Percentiles rank a stretch among this genome's conserved stretches.
phyloP scores from a whole-genome alignment of 2,329 filamentous ascomycete species.

The Alternaria infectoria region DNA sequence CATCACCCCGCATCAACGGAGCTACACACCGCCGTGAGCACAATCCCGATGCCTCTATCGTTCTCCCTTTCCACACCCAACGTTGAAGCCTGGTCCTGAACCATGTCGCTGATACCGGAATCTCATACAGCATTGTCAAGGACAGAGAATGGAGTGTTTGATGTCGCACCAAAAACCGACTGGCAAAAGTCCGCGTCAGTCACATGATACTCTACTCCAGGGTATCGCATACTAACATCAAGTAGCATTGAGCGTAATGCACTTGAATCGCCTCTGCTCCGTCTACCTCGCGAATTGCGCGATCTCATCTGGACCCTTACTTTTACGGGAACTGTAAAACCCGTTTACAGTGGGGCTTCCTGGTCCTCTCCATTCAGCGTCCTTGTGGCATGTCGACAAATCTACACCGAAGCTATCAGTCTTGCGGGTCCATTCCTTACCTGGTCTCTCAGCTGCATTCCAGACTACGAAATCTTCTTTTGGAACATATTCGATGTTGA shows the following conservation, averaged over 20 bases:
- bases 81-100: background rate
- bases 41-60: background rate
- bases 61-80: background rate
- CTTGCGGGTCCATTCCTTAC: background rate
- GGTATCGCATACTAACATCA: background rate
- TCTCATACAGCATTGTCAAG: background rate
- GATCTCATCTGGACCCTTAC: constrained; percentile 2
- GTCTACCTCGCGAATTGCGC: constrained; percentile 1
- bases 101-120: background rate
- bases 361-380: background rate
- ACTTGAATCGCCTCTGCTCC: background rate
- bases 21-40: background rate
- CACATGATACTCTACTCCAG: background rate
- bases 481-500: background rate
- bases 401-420: background rate
- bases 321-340: background rate
- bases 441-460: background rate
- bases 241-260: background rate
- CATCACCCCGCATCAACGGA: background rate
- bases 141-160: background rate
- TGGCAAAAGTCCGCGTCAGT: background rate
- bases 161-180: background rate
- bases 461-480: background rate
- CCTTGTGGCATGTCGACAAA: background rate
- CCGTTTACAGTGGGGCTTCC: background rate